Percentiles rank a stretch among this genome's conserved stretches.
Evolutionary conservation across 2,329 filamentous ascomycete genomes (phyloP).

Genomic region (Diaporthe aspalathi): DNA sequence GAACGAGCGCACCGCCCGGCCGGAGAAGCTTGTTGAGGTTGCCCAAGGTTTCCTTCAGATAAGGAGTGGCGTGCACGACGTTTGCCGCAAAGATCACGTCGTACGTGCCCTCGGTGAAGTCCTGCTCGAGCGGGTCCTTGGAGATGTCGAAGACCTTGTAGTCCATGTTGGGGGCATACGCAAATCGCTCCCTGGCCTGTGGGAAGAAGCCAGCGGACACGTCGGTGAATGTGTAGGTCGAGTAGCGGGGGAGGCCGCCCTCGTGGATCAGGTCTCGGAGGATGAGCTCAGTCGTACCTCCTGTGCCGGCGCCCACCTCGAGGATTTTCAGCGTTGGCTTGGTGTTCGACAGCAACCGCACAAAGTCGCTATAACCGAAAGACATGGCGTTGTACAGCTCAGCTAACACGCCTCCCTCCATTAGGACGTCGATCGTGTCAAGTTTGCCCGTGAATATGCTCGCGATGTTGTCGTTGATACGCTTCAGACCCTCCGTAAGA

Average conservation of each 20-base stretch:
- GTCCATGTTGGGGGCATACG: constrained; percentile 8
- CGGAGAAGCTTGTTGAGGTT: not conserved
- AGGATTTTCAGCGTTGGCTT: constrained; percentile 46
- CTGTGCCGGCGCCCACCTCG: no score
- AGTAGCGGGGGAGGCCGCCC: constrained; percentile 22
- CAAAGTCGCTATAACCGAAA: constrained; percentile 26
- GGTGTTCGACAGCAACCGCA: constrained; percentile 27
- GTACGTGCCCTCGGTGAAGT: not conserved
- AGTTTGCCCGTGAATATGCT: not conserved
- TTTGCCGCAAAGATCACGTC: not conserved
- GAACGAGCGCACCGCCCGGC: not conserved
- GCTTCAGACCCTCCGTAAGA: constrained; percentile 1
- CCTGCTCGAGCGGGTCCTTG: not conserved
- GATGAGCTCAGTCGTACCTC: constrained; percentile 49
- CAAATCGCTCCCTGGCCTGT: not conserved
- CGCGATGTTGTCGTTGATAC: not conserved
- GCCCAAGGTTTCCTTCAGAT: not conserved
- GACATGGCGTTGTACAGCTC: constrained; percentile 29
- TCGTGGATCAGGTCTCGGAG: constrained; percentile 23
- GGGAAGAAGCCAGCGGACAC: constrained; percentile 33
- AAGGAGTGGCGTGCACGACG: not conserved
- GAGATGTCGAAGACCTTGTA: not conserved
- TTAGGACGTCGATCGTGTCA: constrained; percentile 26
- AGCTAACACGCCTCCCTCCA: constrained; percentile 9
- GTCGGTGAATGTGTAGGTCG: constrained; percentile 42